Evolutionary conservation across 1,284 basidiomycete genomes (phyloP).

Genomic region (Puccinia triticina): DNA sequence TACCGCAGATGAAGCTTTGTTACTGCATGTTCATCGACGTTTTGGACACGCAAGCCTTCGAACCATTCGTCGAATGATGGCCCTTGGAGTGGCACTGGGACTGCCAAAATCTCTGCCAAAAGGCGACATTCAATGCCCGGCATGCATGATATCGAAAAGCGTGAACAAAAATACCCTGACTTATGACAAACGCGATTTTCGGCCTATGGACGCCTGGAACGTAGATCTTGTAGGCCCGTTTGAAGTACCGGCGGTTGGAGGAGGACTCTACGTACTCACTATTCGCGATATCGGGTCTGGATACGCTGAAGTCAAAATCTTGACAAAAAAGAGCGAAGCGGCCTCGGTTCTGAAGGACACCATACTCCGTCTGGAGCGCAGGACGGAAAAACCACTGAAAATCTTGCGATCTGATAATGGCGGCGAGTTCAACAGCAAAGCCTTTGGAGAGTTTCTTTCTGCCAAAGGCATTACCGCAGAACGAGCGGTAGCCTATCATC

Average conservation of each 20-base stretch:
- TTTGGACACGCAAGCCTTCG: background rate
- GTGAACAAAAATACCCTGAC: background rate
- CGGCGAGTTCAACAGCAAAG: background rate
- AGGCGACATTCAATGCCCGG: background rate
- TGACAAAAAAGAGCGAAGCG: background rate
- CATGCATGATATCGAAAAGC: constrained; percentile 2
- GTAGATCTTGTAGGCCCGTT: constrained; percentile 20
- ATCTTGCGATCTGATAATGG: constrained; percentile 19
- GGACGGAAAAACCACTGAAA: background rate
- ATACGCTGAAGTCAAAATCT: background rate
- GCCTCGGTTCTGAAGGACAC: background rate
- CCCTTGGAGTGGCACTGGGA: background rate
- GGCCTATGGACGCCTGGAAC: background rate
- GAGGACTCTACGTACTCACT: background rate
- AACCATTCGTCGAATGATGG: background rate
- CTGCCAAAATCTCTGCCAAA: background rate
- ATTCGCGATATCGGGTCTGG: background rate
- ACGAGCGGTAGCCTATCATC: background rate
- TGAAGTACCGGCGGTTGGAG: background rate
- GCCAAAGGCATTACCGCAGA: constrained; percentile 1
- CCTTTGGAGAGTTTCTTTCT: background rate
- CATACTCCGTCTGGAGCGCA: background rate
- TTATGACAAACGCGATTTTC: background rate
- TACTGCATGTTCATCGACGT: background rate
- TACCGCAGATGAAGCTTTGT: background rate